These are phyloP conservation scores for Pyronema domesticum DNA, from an alignment of 495 filamentous ascomycete species.

Conservation along the genomic window DNA sequence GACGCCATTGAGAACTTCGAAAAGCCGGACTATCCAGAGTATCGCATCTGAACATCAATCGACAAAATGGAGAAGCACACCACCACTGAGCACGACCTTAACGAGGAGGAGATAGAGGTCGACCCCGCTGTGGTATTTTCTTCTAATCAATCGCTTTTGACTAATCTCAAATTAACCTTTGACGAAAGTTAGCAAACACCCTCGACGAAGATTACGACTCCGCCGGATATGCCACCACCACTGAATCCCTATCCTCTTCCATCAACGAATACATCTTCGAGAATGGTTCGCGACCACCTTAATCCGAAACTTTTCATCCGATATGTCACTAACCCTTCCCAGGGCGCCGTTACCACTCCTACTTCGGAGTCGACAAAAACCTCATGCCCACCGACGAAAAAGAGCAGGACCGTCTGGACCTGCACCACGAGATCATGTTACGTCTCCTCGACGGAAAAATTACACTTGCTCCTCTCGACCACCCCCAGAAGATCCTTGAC, in stretches of 20 bases:
- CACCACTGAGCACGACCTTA: too few relatives aligned
- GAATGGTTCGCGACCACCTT: constrained; percentile 26
- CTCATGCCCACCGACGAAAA: neutral
- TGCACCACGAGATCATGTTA: constrained; percentile 33
- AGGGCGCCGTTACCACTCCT: neutral
- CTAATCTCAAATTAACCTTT: too few relatives aligned
- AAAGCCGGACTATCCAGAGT: too few relatives aligned
- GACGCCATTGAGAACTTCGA: too few relatives aligned
- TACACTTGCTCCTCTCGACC: constrained; percentile 36
- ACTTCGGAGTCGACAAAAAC: neutral
- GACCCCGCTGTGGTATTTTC: too few relatives aligned
- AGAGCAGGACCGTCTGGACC: constrained; percentile 24
- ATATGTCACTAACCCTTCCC: neutral
- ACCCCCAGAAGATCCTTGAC: neutral
- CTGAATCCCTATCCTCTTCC: constrained; percentile 27
- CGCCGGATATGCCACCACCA: constrained; percentile 4
- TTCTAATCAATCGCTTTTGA: too few relatives aligned
- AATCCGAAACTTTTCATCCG: neutral
- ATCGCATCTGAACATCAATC: too few relatives aligned
- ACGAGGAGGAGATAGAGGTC: too few relatives aligned
- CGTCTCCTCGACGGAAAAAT: constrained; percentile 36
- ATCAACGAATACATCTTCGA: constrained; percentile 29
- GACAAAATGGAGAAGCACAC: too few relatives aligned
- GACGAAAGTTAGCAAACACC: neutral
- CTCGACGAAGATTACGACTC: neutral